Evolutionary conservation across 2,329 filamentous ascomycete species (phyloP), one percentile per base, ranked within the genome.

Genomic region (Fusarium continuum): DNA sequence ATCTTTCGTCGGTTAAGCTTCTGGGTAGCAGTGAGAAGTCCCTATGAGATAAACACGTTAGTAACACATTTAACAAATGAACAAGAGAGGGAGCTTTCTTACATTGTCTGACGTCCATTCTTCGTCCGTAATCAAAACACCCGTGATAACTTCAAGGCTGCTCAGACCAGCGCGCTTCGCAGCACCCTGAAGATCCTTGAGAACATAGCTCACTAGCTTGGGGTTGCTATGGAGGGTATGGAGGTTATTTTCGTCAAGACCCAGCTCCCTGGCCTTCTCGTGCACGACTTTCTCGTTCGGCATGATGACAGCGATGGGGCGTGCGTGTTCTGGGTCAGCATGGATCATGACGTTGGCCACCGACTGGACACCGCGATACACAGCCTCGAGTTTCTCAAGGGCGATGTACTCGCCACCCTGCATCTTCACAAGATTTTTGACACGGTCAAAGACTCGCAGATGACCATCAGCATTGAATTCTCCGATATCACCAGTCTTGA

Each of bases 351-450:
- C 88, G 79, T 96, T 96, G 58, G 86, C 85, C 17, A 97, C 92
- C 9, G 90, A 85, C n/a, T 87, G 84, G 9, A 85, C 86, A 39
- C 91, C 88, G 61, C 93, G 89, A 80, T 97, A 98, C 50, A 96
- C 84, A 4, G 93, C 91, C 80, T 98, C 94, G 57, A 98, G 88
- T 82, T 93, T 97, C 82, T 98, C 94, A 5, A 99, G 85, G 19
- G 94, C 95, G 75, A 98, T 96, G 78, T 98, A 98, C 82, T 98
- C 94, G 69, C 94, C 94, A 59, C 93, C 93, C 65, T 92, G 86
- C 64, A 95, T 93, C 88, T 98, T 98, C 77, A 98, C 91, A 52
- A 98, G 82, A 79, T 98, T 98, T 88, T 98, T 98, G 87, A 97
- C 93, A 69, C 94, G 92, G 77, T 98, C 94, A 73, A 98, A 93